These are phyloP conservation scores for Arthromyces matolae DNA, from an alignment of 768 basidiomycete species.

Conservation along the genomic window DNA sequence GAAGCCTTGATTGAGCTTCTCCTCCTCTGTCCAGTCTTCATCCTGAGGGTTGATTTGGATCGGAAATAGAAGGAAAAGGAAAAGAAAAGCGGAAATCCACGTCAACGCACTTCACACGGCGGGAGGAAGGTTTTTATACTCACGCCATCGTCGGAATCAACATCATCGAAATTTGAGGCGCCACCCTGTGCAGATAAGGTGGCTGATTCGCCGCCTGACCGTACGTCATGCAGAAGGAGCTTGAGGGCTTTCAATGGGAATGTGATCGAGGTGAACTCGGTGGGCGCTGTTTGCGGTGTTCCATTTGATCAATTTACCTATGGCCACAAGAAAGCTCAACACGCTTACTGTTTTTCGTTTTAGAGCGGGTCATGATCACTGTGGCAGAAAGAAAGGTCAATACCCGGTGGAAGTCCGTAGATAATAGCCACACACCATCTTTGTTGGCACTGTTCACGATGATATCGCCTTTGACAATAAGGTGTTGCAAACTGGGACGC, in stretches of 20 bases:
- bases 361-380: constrained; percentile 97
- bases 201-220: constrained; percentile 72
- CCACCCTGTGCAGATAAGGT: constrained; percentile 53
- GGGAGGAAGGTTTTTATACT: constrained; percentile 16
- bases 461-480: constrained; percentile 89
- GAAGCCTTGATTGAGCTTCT: constrained; percentile 51
- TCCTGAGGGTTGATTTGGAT: constrained; percentile 40
- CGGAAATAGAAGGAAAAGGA: not conserved
- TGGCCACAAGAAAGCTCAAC: constrained; percentile 11
- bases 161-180: constrained; percentile 41
- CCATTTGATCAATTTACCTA: constrained; percentile 23
- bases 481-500: constrained; percentile 59
- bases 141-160: constrained; percentile 78
- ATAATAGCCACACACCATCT: constrained; percentile 56
- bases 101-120: constrained; percentile 4
- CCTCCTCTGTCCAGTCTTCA: constrained; percentile 94
- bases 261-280: constrained; percentile 77
- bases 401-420: constrained; percentile 1
- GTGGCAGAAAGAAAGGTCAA: constrained; percentile 23
- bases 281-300: constrained; percentile 56
- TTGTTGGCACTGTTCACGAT: constrained; percentile 78
- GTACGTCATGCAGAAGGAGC: constrained; percentile 79
- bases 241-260: constrained; percentile 95
- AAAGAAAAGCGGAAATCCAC: not conserved
- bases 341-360: constrained; percentile 76